phyloP scores from a whole-genome alignment of 805 yeast species.

The Saturnispora gosingensis region DNA sequence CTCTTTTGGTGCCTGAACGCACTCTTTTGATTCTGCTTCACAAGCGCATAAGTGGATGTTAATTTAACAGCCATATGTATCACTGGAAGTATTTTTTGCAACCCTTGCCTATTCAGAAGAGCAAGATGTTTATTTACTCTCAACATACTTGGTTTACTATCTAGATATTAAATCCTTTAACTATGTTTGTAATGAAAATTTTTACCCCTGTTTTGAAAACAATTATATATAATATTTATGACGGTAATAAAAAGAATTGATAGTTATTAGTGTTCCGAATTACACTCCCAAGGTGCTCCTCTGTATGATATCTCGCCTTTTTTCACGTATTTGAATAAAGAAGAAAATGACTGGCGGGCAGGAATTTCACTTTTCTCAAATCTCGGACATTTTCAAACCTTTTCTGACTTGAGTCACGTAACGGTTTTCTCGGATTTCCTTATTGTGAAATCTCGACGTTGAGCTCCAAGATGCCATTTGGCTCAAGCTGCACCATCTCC shows the following conservation, averaged over 20 bases:
- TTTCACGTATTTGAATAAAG: not conserved
- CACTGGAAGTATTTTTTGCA: not conserved
- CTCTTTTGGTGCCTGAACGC: not conserved
- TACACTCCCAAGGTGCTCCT: not conserved
- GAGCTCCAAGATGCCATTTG: not conserved
- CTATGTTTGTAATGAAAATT: not conserved
- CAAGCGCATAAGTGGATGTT: not conserved
- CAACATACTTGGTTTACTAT: not conserved
- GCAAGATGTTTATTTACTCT: not conserved
- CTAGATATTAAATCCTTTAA: not conserved
- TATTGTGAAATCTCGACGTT: not conserved
- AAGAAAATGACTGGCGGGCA: not conserved
- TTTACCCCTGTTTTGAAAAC: not conserved
- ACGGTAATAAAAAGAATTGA: not conserved
- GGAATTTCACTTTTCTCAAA: not conserved
- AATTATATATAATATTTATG: not conserved
- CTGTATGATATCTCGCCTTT: not conserved
- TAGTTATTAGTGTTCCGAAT: not conserved
- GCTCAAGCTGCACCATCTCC: conserved; percentile 46
- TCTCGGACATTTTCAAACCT: not conserved
- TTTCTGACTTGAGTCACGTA: not conserved
- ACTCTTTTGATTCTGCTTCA: not conserved
- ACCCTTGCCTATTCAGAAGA: not conserved
- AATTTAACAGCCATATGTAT: not conserved
- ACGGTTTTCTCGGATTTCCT: not conserved